Evolutionary conservation across 306 rosid species (phyloP).

Genomic region (Vigna reflexopilosa): DNA sequence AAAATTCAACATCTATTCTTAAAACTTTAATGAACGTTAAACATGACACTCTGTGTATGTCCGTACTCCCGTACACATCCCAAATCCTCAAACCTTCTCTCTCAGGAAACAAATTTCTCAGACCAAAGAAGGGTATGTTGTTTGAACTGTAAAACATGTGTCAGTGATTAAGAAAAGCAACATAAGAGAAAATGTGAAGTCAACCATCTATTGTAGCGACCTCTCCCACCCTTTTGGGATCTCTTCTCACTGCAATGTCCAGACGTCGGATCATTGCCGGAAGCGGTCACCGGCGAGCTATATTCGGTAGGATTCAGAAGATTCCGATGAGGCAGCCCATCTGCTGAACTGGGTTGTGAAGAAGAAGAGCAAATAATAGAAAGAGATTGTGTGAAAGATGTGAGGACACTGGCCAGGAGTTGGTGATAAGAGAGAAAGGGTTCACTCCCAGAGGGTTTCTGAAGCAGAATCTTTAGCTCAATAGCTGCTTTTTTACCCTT

Average conservation of each 20-base stretch:
- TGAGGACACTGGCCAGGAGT: slow-evolving; percentile 47
- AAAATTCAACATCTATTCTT: neutral
- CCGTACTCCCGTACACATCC: slow-evolving; percentile 43
- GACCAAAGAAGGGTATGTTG: neutral
- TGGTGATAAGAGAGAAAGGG: slow-evolving; percentile 40
- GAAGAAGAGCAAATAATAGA: slow-evolving; percentile 42
- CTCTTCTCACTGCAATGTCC: slow-evolving; percentile 38
- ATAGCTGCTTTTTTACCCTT: slow-evolving; percentile 54
- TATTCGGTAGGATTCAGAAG: neutral
- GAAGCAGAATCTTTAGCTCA: slow-evolving; percentile 55
- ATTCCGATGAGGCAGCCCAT: neutral
- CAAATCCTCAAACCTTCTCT: neutral
- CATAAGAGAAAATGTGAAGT: neutral
- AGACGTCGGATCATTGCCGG: slow-evolving; percentile 38
- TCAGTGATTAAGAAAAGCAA: neutral
- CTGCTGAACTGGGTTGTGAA: neutral
- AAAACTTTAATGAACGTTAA: neutral
- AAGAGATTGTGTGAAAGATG: slow-evolving; percentile 50
- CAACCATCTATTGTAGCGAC: slow-evolving; percentile 76
- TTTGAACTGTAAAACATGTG: neutral
- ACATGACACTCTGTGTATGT: too few species aligned
- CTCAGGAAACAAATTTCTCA: neutral
- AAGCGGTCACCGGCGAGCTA: slow-evolving; percentile 32
- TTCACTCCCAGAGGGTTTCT: slow-evolving; percentile 25
- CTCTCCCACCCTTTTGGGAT: slow-evolving; percentile 55